phyloP scores from a whole-genome alignment of 148 eudicot species.

The Diospyros lotus region DNA sequence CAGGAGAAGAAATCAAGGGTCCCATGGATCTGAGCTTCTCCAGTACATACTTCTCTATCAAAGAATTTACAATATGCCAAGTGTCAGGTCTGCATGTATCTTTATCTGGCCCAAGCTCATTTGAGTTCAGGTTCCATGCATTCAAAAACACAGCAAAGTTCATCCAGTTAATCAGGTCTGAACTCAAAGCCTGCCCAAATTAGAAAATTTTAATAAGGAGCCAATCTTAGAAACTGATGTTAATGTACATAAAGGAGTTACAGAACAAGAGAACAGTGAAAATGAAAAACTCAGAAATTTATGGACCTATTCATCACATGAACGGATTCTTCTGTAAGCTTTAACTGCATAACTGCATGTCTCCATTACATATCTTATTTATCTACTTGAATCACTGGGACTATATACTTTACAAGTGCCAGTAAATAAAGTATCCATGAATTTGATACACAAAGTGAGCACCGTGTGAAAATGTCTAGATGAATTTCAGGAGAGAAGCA shows the following conservation, averaged over 20 bases:
- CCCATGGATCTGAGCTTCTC: slow-evolving; percentile 43
- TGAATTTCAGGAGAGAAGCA: background rate
- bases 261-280: too few species aligned
- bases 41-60: slow-evolving; percentile 44
- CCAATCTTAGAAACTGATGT: too few species aligned
- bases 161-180: slow-evolving; percentile 67
- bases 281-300: background rate
- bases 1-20: slow-evolving; percentile 48
- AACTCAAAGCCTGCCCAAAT: slow-evolving; percentile 50
- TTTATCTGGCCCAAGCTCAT: slow-evolving; percentile 36
- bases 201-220: background rate
- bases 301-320: background rate
- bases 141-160: slow-evolving; percentile 69
- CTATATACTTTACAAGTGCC: too few species aligned
- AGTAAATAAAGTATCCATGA: background rate
- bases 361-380: background rate
- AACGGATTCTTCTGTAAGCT: background rate
- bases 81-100: slow-evolving; percentile 25
- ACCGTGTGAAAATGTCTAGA: background rate
- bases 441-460: background rate
- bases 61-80: slow-evolving; percentile 56
- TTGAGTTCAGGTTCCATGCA: slow-evolving; percentile 71
- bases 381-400: background rate
- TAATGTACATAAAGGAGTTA: too few species aligned
- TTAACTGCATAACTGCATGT: too few species aligned